A percentile compares a stretch with the other conserved stretches of the same genome.
phyloP scores from a whole-genome alignment of 805 yeast genomes.

The Candida xiaguanensis region DNA sequence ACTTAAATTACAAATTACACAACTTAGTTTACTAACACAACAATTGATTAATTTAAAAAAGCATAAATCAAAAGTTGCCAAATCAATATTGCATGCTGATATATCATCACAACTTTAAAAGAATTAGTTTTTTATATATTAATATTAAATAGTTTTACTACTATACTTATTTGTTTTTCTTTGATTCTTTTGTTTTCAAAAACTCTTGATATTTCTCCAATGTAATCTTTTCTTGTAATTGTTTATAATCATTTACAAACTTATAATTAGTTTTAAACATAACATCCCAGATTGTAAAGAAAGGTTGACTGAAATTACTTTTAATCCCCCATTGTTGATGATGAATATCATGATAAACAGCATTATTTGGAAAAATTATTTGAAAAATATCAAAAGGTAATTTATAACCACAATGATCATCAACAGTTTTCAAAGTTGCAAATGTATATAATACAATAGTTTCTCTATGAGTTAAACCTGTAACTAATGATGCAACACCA shows the following conservation, averaged over 20 bases:
- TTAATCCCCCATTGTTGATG: conserved; percentile 96
- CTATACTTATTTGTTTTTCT: conserved; percentile 1
- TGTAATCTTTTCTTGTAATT: conserved; percentile 63
- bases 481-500: conserved; percentile 68
- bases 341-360: conserved; percentile 95
- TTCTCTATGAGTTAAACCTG: conserved; percentile 73
- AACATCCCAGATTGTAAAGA: conserved; percentile 91
- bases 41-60: conserved; percentile 24
- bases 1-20: conserved; percentile 20
- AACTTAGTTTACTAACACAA: conserved; percentile 27
- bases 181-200: conserved; percentile 17
- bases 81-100: conserved; percentile 1
- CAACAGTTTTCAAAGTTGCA: conserved; percentile 94
- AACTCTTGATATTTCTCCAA: conserved; percentile 63
- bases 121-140: neutral
- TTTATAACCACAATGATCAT: conserved; percentile 98
- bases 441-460: conserved; percentile 70
- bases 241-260: conserved; percentile 56
- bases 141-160: neutral
- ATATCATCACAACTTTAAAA: neutral
- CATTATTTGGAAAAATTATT: conserved; percentile 86
- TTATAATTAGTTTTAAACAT: conserved; percentile 68
- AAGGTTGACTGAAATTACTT: conserved; percentile 92
- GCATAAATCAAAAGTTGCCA: conserved; percentile 15
- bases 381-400: conserved; percentile 92